Evolutionary conservation across 2,329 filamentous ascomycete species (phyloP).

Genomic region (Penicillium hesseltinei): DNA sequence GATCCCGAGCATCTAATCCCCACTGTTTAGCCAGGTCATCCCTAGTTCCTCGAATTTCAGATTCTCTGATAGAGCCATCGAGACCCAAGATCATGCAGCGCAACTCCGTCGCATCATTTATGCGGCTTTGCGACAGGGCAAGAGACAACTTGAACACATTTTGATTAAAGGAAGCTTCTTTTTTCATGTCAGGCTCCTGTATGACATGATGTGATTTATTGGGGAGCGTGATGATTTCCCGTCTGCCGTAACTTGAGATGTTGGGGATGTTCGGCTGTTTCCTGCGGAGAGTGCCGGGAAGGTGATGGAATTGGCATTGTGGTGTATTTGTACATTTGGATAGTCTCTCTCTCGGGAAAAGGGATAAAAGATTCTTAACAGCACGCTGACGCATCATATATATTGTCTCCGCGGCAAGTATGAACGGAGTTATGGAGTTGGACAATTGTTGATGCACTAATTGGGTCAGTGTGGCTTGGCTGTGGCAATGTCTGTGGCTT

Average conservation of each 20-base stretch:
- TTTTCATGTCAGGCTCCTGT: slow-evolving; percentile 1
- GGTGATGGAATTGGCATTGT: background rate
- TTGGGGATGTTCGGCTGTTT: background rate
- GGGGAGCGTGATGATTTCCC: slow-evolving; percentile 1
- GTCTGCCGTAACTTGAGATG: background rate
- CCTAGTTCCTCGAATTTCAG: slow-evolving; percentile 18
- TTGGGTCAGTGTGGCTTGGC: background rate
- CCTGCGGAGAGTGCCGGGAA: background rate
- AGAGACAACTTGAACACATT: slow-evolving; percentile 5
- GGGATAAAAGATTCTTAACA: background rate
- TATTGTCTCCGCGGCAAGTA: background rate
- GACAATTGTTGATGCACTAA: background rate
- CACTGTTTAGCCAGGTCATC: slow-evolving; percentile 21
- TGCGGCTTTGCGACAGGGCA: slow-evolving; percentile 1
- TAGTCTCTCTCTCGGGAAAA: background rate
- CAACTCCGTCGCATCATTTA: slow-evolving; percentile 6
- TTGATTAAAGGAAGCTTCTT: background rate
- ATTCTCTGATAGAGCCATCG: slow-evolving; percentile 1
- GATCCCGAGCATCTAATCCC: slow-evolving; percentile 29
- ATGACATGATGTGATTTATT: slow-evolving; percentile 6
- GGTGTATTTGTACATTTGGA: background rate
- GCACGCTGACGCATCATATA: background rate
- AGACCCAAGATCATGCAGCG: slow-evolving; percentile 1
- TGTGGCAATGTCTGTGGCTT: background rate
- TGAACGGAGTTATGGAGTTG: background rate